These are phyloP conservation scores for Sphagnum fallax DNA, from an alignment of 228 moss, liverwort and hornwort genomes.

Conservation along the genomic window DNA sequence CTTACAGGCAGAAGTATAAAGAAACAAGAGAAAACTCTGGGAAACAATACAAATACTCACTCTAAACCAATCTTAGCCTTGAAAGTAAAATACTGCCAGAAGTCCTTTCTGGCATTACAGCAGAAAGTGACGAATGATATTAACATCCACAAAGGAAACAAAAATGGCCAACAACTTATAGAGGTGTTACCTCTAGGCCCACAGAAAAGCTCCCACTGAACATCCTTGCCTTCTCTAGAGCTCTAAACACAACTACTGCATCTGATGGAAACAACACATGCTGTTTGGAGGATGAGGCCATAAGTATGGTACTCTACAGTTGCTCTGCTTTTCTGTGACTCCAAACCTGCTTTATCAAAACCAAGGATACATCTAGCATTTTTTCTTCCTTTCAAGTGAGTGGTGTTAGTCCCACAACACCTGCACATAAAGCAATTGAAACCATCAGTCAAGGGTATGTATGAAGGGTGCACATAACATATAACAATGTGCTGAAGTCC, in stretches of 20 bases:
- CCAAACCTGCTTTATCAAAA: not conserved
- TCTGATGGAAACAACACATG: too few species aligned
- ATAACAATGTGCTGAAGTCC: too few species aligned
- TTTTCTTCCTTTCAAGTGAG: conserved; percentile 14
- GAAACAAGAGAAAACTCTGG: too few species aligned
- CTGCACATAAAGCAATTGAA: conserved; percentile 18
- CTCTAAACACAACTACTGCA: not conserved
- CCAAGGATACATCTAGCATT: conserved; percentile 6
- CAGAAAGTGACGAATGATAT: conserved; percentile 37
- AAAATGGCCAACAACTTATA: conserved; percentile 3
- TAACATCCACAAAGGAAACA: conserved; percentile 29
- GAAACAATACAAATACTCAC: too few species aligned
- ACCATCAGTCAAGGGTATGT: too few species aligned
- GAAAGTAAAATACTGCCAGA: too few species aligned
- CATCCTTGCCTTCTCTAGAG: not conserved
- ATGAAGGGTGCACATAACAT: too few species aligned
- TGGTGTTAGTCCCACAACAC: conserved; percentile 62
- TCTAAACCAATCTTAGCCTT: too few species aligned
- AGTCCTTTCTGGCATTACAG: not conserved
- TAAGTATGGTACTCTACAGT: not conserved
- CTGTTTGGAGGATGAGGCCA: too few species aligned
- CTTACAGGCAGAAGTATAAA: too few species aligned
- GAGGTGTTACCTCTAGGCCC: not conserved
- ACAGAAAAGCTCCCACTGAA: not conserved
- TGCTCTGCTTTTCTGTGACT: not conserved